Evolutionary conservation across 495 filamentous ascomycete genomes (phyloP).

Genomic region (Cryomyces minteri): DNA sequence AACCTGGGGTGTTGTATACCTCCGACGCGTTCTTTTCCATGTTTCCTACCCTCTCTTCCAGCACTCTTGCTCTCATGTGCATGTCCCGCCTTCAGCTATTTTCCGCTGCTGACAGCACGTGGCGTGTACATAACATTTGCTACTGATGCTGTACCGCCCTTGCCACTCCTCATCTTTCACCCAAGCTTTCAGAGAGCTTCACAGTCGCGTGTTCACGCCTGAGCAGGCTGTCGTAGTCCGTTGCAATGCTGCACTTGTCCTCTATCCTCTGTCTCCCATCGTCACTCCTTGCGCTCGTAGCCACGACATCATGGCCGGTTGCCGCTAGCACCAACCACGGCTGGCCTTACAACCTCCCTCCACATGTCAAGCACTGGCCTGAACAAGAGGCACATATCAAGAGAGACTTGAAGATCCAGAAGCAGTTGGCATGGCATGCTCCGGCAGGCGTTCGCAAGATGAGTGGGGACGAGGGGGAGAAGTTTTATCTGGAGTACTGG

Average conservation of each 20-base stretch:
- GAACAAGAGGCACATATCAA: slow-evolving; percentile 19
- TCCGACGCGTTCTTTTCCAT: too few species aligned
- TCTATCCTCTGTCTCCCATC: neutral
- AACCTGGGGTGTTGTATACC: too few species aligned
- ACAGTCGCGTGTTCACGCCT: too few species aligned
- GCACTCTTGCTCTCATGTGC: too few species aligned
- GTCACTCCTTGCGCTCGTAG: neutral
- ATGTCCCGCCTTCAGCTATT: too few species aligned
- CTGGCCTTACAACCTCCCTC: slow-evolving; percentile 25
- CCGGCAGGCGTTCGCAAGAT: slow-evolving; percentile 50
- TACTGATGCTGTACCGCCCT: neutral
- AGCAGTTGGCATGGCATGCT: slow-evolving; percentile 15
- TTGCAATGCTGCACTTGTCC: neutral
- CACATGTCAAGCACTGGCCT: slow-evolving; percentile 25
- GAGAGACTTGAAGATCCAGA: slow-evolving; percentile 16
- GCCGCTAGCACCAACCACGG: neutral
- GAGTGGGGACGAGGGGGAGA: slow-evolving; percentile 64
- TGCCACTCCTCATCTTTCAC: too few species aligned
- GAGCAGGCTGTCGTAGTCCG: too few species aligned
- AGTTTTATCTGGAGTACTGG: slow-evolving; percentile 58
- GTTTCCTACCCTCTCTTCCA: too few species aligned
- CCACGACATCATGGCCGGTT: neutral
- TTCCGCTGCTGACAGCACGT: too few species aligned
- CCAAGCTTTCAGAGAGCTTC: too few species aligned
- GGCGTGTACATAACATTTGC: neutral